Base-by-base conservation (phyloP, 2,329 filamentous ascomycete genomes). In the Xylaria hypoxylon region DNA sequence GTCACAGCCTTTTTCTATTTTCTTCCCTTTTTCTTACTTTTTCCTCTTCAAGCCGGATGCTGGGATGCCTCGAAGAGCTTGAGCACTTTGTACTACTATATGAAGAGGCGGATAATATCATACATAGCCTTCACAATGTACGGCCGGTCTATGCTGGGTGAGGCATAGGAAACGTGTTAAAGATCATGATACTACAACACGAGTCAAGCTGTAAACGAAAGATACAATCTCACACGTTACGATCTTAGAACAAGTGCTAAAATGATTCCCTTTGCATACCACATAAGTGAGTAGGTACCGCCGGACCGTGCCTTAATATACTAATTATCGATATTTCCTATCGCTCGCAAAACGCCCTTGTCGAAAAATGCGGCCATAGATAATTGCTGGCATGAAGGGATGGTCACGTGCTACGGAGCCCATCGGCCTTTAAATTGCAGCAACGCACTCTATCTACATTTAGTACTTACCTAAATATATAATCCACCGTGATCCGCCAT, bases 81-180 rank as follows among this genome's bases (percentile, higher is more conserved):
- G 38, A 52, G 42, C 13, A 38, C 38, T 35, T 56, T 52, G 24
- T 60, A 55, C 66, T 68, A 68, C 31, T 61, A 63, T 66, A 68
- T 24, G 47, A 63, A 44, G 44, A 56, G 45, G 31, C 26, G 56
- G 47, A 35, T 65, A 48, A 62, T 56, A 48, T 33, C 28, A 61
- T 51, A 26, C 28, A 61, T 51, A 26, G 26, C 42, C 22, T 62
- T 28, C 28, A 26, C n/a, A 60, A 11, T 24, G 45, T 42, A 51
- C 10, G 45, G 58, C 42, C 31, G 13, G 58, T 28, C 53, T 50
- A 48, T 55, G 60, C 52, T 28, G 13, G 11, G n/a, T n/a, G 44
- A 10, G 28, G 17, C 19, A 17, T 45, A 47, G 55, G 45, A 50
- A 51, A 45, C 19, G 28, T 47, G 24, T 58, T 45, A 15, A 40